Base-by-base conservation (phyloP, 1,284 basidiomycete genomes). In the Malassezia vespertilionis region DNA sequence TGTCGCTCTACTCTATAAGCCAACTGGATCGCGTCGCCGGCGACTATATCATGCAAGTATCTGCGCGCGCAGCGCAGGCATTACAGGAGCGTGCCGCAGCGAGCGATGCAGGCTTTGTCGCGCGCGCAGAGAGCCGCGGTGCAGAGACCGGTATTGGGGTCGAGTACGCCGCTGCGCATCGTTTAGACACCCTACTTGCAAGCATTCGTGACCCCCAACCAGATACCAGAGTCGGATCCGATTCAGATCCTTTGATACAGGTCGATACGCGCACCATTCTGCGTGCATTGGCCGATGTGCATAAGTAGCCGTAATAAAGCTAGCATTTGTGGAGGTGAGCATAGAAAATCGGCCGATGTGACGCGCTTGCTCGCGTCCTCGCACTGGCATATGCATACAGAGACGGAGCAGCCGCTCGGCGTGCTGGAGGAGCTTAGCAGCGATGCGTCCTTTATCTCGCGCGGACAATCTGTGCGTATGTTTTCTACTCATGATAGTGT, bases 11-110 rank as follows among this genome's bases (percentile, higher is more conserved):
- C 28, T 8, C 31, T 2, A 12, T 46, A 20, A 28, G n/a, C 15
- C 52, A 49, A 30, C 46, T 54, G 3, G 42, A 44, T 27, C 15
- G 33, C 20, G 30, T 46, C 10, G 35, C 46, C 15, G 18, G 21
- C 5, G 7, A 20, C 1, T 54, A 50, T 24, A 33, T 49, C 1
- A 36, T 15, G 9, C 37, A 38, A 12, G 38, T 47, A 4, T 49
- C 52, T 5, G 17, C 34, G 14, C 42, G 52, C 3, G 52, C 52
- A 7, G 43, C 52, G 14, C 46, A 54, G 28, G 38, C 52, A 2
- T 42, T 54, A 5, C 32, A 32, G 7, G 46, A 54, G 27, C 47
- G 50, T 14, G 39, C 44, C 1, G 10, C 34, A 1, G 47, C 47
- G 6, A 37, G 47, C 11, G 35, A 40, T 15, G 47, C 47, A 22